phyloP scores from a whole-genome alignment of 108 stramenopile species.

The Nannochloropsis gaditana region DNA sequence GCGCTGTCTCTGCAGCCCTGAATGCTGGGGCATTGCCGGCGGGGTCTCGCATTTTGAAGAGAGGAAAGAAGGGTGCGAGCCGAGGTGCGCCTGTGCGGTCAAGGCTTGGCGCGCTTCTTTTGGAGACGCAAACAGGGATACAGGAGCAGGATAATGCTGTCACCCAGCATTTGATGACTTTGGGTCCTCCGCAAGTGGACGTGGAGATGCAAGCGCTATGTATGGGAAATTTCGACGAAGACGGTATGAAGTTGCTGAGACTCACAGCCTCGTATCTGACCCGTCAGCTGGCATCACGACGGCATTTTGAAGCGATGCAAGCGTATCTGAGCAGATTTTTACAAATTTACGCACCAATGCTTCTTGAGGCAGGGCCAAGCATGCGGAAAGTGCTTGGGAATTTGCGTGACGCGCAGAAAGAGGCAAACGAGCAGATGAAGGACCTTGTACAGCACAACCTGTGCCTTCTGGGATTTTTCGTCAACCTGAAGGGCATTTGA shows the following conservation, averaged over 20 bases:
- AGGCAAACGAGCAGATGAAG: conserved; percentile 25
- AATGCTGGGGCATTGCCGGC: background rate
- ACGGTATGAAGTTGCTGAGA: background rate
- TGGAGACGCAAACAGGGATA: background rate
- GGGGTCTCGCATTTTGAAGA: background rate
- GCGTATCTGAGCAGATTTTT: conserved; percentile 46
- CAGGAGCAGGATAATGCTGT: background rate
- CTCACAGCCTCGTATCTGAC: background rate
- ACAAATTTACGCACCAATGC: conserved; percentile 14
- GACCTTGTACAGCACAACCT: conserved; percentile 29
- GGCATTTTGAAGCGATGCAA: conserved; percentile 44
- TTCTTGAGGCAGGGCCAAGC: background rate
- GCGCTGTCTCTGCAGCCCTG: background rate
- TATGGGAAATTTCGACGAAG: background rate
- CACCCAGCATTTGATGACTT: background rate
- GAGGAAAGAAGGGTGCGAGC: background rate
- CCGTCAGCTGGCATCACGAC: conserved; percentile 7
- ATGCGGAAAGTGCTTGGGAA: background rate
- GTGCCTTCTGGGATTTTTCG: conserved; percentile 19
- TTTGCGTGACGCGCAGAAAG: background rate
- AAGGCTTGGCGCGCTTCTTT: background rate
- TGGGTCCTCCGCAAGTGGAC: conserved; percentile 4
- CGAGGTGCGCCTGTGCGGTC: background rate
- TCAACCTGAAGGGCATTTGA: conserved; percentile 7
- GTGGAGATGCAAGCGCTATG: background rate